A percentile compares a stretch with the other conserved stretches of the same genome.
Conservation (phyloP, 2,329 filamentous ascomycete species). For the Botrytis fragariae region DNA sequence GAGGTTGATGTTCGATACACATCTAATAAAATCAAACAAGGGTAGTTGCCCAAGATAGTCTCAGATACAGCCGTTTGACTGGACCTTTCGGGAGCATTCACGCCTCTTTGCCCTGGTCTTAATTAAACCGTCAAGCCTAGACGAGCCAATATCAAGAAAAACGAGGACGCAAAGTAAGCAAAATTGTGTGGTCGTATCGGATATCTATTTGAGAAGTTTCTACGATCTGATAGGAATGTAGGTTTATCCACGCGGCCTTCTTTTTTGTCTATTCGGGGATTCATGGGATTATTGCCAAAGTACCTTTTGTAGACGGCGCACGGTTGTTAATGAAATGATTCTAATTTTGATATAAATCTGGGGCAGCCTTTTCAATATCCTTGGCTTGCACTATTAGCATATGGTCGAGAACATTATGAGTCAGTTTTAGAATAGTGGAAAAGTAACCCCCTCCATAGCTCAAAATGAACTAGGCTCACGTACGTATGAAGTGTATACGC, state of each 20-base stretch:
- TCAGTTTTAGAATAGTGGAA: conserved; percentile 10
- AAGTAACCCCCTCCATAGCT: conserved; percentile 2
- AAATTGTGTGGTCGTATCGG: conserved; percentile 7
- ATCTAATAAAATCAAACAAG: conserved; percentile 21
- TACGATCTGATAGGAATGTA: background rate
- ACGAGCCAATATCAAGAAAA: background rate
- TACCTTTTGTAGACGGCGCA: background rate
- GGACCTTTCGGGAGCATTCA: conserved; percentile 20
- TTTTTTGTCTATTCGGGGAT: conserved; percentile 4
- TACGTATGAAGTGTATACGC: conserved; percentile 17
- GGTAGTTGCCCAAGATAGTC: conserved; percentile 22
- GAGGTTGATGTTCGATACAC: conserved; percentile 20
- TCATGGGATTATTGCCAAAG: background rate
- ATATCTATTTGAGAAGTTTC: background rate
- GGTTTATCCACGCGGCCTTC: conserved; percentile 9
- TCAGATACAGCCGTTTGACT: conserved; percentile 26
- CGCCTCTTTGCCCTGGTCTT: conserved; percentile 5
- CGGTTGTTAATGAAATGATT: background rate
- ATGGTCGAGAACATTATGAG: conserved; percentile 21
- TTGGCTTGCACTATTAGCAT: conserved; percentile 6
- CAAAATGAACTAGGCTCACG: conserved; percentile 11
- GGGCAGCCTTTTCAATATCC: conserved; percentile 10
- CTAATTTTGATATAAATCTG: conserved; percentile 10
- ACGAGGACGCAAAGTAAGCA: background rate
- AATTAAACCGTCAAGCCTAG: conserved; percentile 9